Conservation (phyloP, 768 basidiomycete species). For the Macrocybe gigantea region DNA sequence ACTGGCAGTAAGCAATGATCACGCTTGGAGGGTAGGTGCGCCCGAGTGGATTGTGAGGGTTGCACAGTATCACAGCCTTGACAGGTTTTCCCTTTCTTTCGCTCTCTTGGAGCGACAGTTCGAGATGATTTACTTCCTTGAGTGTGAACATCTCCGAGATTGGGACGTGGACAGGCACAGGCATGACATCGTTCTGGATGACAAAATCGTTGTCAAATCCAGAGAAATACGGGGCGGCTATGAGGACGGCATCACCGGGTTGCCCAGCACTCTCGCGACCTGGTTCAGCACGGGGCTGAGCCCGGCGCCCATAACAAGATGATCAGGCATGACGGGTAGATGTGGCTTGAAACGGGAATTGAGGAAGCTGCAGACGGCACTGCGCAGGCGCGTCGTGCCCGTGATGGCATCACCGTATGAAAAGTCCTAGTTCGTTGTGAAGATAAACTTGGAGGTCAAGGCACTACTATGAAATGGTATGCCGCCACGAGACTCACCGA, state of each 20-base stretch:
- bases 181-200: conserved; percentile 1
- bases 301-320: conserved; percentile 11
- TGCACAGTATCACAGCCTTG: conserved; percentile 19
- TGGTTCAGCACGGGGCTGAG: conserved; percentile 8
- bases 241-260: conserved; percentile 12
- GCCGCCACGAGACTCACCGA: conserved; percentile 3
- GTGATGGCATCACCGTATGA: conserved; percentile 11
- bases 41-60: conserved; percentile 24
- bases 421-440: conserved; percentile 9
- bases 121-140: conserved; percentile 12
- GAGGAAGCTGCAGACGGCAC: conserved; percentile 7
- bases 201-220: conserved; percentile 11
- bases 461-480: not conserved
- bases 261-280: conserved; percentile 8
- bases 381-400: conserved; percentile 8
- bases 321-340: conserved; percentile 2
- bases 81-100: conserved; percentile 10
- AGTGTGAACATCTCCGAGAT: conserved; percentile 7
- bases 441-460: not conserved
- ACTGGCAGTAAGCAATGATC: conserved; percentile 13
- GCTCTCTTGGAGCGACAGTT: conserved; percentile 10
- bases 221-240: conserved; percentile 13
- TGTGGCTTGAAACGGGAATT: conserved; percentile 11
- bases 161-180: conserved; percentile 7
- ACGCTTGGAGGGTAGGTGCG: conserved; percentile 13